Conservation (phyloP, 2,329 filamentous ascomycete genomes). For the Raffaelea deltoideospora region DNA sequence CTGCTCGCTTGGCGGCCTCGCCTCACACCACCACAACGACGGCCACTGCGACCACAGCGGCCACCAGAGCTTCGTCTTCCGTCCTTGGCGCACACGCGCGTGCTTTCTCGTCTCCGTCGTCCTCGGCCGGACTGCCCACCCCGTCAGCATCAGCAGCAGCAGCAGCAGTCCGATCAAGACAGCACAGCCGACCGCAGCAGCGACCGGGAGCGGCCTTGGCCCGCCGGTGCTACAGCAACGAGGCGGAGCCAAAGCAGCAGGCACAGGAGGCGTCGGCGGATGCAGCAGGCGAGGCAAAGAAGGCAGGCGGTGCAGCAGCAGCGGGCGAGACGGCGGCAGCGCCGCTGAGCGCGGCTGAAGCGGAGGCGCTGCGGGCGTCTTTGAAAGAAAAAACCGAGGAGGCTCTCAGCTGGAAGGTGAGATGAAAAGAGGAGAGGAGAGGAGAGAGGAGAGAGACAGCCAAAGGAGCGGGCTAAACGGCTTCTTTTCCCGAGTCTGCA, state of each 20-base stretch:
- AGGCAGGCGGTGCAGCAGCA: conserved; percentile 3
- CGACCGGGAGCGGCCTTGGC: not conserved
- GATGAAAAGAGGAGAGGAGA: conserved; percentile 11
- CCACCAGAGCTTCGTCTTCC: too few relatives aligned
- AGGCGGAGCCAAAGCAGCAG: conserved; percentile 18
- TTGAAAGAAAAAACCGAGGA: conserved; percentile 37
- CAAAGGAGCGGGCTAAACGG: too few relatives aligned
- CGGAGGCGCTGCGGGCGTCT: conserved; percentile 32
- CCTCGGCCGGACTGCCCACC: too few relatives aligned
- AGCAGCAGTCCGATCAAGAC: not conserved
- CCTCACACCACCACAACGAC: too few relatives aligned
- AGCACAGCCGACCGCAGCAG: too few relatives aligned
- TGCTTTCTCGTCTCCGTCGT: too few relatives aligned
- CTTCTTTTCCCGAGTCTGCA: not conserved
- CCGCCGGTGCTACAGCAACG: conserved; percentile 31
- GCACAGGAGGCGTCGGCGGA: conserved; percentile 10
- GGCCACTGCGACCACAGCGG: too few relatives aligned
- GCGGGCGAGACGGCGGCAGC: conserved; percentile 15
- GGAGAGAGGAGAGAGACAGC: too few relatives aligned
- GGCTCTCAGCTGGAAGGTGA: conserved; percentile 68
- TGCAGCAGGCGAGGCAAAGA: conserved; percentile 1
- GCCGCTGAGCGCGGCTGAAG: conserved; percentile 7
- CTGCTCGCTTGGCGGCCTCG: not conserved
- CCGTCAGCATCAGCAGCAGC: not conserved
- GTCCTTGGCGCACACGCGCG: too few relatives aligned